phyloP scores from a whole-genome alignment of 1,284 basidiomycete genomes.

The Trichosporon asahii region DNA sequence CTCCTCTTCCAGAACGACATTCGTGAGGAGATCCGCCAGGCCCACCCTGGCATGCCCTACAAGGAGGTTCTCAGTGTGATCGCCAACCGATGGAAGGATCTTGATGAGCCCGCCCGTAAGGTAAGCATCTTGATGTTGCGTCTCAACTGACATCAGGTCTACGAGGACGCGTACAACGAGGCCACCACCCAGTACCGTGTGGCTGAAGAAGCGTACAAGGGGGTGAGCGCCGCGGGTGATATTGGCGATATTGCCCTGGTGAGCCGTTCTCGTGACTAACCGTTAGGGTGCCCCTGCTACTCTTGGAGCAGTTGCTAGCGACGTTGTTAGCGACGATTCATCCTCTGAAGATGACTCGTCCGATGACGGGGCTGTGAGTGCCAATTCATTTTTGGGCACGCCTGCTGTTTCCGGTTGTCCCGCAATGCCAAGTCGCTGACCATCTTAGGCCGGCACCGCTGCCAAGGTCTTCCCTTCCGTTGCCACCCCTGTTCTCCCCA shows the following conservation, averaged over 20 bases:
- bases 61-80: conserved; percentile 70
- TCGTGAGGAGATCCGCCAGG: conserved; percentile 59
- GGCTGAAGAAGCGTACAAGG: conserved; percentile 35
- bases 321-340: conserved; percentile 16
- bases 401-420: conserved; percentile 1
- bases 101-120: conserved; percentile 68
- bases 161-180: conserved; percentile 33
- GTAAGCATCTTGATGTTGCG: conserved; percentile 51
- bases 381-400: neutral
- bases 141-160: conserved; percentile 21
- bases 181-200: conserved; percentile 30
- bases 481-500: conserved; percentile 22
- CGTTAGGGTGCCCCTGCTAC: conserved; percentile 9
- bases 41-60: conserved; percentile 65
- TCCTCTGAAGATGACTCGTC: conserved; percentile 21
- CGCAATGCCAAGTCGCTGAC: neutral
- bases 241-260: conserved; percentile 8
- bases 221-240: conserved; percentile 9
- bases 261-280: conserved; percentile 11
- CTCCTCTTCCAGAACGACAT: conserved; percentile 93
- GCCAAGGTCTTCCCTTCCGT: conserved; percentile 18
- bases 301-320: conserved; percentile 9
- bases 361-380: neutral
- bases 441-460: neutral
- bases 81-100: conserved; percentile 67